Conservation (phyloP, 371 early-diverging fungal species). For the Mortierella sp. region DNA sequence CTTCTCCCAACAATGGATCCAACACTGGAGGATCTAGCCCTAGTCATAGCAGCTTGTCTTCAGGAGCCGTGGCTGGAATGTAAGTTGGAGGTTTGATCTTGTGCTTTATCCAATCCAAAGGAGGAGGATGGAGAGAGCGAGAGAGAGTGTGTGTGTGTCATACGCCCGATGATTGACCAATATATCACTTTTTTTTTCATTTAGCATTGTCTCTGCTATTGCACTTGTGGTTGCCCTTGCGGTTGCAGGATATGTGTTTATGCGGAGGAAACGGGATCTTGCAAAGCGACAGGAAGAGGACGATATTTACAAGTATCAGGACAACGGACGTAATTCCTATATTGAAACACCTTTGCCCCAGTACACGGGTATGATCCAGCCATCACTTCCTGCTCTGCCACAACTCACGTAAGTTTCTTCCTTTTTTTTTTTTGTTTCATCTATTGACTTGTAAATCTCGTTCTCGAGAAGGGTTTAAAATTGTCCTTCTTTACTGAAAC, state of each 20-base stretch:
- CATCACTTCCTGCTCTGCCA: constrained; percentile 29
- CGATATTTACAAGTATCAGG: background rate
- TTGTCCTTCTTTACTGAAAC: too few species aligned
- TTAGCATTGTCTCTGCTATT: background rate
- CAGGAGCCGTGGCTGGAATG: background rate
- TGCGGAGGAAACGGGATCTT: background rate
- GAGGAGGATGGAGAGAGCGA: background rate
- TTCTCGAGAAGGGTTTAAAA: too few species aligned
- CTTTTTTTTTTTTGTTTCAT: too few species aligned
- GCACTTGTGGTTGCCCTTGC: background rate
- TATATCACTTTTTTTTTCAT: background rate
- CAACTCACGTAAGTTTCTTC: constrained; percentile 34
- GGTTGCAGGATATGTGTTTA: background rate
- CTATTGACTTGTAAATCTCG: too few species aligned
- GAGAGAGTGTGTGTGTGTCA: too few species aligned
- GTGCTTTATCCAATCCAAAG: too few species aligned
- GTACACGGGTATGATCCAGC: constrained; percentile 33
- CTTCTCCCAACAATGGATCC: background rate
- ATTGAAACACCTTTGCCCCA: background rate
- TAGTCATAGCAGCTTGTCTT: background rate
- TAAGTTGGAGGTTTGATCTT: too few species aligned
- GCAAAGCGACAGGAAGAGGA: background rate
- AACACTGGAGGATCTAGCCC: background rate
- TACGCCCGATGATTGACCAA: too few species aligned
- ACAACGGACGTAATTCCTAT: background rate